Base-by-base conservation (phyloP, 495 filamentous ascomycete species). In the Ascobolus immersus region DNA sequence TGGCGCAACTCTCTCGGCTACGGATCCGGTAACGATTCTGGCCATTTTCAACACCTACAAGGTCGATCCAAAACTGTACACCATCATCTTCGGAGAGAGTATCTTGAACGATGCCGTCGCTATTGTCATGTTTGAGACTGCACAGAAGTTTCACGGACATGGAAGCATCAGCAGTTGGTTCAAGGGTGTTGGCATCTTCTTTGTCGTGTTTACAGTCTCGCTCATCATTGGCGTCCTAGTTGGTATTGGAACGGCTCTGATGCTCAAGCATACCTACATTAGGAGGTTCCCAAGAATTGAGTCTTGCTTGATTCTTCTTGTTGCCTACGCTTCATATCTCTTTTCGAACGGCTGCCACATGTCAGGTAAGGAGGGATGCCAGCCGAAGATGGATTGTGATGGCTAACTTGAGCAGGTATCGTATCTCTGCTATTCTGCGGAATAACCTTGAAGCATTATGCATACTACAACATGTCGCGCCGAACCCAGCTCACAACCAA, bases 11-110 rank as follows among this genome's bases (percentile, higher is more conserved):
- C 64, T 96, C 17, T 94, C 86, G 2, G 86, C 86, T 35, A 96
- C 86, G 0, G 86, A 96, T 47, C 86, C 86, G 0, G 81, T 96
- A 31, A 96, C 86, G 0, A 93, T 96, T 43, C 61, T 96, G 21
- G 86, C 86, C 33, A 96, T 96, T 37, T 96, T 96, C 68, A 96
- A 92, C 49, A 73, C 89, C 1, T 94, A 93, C 61, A 92, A 93
- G 54, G 86, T 96, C 33, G 86, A 96, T 51, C 86, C 86, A 7
- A 93, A 93, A 54, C 65, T 96, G 4, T 96, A 96, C 51, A 96
- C 86, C 5, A 64, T 94, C 43, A 94, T 96, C 37, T 96, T 96
- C 51, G 86, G 86, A 44, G 86, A 96, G 53, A 90, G 82, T 21
- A 94, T 96, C 33, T 56, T 96, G 31, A 96, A 96, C 50, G 86